These are phyloP conservation scores for Nemania sp. DNA, from an alignment of 2,329 filamentous ascomycete species.

Conservation along the genomic window DNA sequence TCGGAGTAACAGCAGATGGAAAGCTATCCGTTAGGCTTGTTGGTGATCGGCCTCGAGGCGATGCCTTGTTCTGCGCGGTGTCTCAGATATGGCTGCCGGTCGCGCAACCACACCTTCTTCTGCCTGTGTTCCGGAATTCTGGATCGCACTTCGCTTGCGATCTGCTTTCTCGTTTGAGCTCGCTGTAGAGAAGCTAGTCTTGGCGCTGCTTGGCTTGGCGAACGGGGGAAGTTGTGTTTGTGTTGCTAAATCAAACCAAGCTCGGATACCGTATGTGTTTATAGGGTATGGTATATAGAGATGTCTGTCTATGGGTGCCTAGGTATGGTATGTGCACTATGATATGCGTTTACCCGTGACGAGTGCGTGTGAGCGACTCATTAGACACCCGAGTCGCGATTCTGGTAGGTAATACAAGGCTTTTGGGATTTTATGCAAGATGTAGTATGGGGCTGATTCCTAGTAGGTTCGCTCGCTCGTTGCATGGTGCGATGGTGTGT, in stretches of 20 bases:
- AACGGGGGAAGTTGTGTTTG: constrained; percentile 9
- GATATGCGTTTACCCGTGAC: too few species aligned
- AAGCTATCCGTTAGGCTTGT: constrained; percentile 3
- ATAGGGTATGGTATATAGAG: not conserved
- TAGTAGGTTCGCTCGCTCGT: constrained; percentile 1
- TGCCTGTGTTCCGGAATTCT: too few species aligned
- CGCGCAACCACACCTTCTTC: constrained; percentile 16
- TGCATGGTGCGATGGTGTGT: not conserved
- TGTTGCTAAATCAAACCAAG: not conserved
- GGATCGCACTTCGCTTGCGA: too few species aligned
- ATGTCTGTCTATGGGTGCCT: not conserved
- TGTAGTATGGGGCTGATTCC: constrained; percentile 8
- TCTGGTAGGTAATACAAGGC: not conserved
- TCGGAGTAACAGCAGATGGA: not conserved
- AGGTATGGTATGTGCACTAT: not conserved
- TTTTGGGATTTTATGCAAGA: not conserved
- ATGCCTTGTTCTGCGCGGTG: constrained; percentile 13
- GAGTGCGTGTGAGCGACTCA: not conserved
- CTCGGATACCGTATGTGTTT: not conserved
- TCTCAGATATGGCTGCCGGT: constrained; percentile 19
- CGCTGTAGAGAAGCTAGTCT: not conserved
- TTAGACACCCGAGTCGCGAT: too few species aligned
- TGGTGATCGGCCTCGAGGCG: constrained; percentile 1
- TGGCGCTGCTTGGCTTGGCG: constrained; percentile 5
- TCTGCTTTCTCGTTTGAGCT: too few species aligned